Conservation (phyloP, 352 stramenopile species). For the Pilasporangium apinafurcum region DNA sequence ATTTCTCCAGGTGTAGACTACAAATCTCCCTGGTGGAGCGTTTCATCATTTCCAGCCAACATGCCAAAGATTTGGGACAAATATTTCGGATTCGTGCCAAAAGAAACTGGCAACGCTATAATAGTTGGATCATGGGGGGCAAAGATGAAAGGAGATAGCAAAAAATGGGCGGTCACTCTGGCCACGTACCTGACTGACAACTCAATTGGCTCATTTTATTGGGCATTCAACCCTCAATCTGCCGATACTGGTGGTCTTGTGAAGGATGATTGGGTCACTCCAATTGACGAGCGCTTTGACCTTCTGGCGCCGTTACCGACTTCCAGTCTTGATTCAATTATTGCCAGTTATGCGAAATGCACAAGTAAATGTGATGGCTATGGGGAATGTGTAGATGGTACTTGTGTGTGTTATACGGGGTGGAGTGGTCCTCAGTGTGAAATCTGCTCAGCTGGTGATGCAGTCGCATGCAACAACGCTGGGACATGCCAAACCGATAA, state of each 20-base stretch:
- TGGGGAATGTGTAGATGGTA: conserved; percentile 33
- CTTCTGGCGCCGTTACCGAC: conserved; percentile 32
- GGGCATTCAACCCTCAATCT: conserved; percentile 72
- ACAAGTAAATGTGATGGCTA: conserved; percentile 31
- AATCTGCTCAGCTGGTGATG: conserved; percentile 46
- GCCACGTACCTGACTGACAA: conserved; percentile 45
- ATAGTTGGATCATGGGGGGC: conserved; percentile 65
- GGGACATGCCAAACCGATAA: conserved; percentile 51
- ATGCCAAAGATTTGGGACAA: conserved; percentile 61
- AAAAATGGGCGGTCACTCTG: conserved; percentile 43
- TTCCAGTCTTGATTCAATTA: conserved; percentile 24
- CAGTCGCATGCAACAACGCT: conserved; percentile 36
- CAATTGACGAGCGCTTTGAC: conserved; percentile 49
- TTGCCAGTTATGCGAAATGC: conserved; percentile 37
- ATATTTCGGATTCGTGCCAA: conserved; percentile 62
- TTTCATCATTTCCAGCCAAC: conserved; percentile 54
- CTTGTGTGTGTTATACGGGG: conserved; percentile 49
- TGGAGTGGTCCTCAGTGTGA: conserved; percentile 66
- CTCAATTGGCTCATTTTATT: conserved; percentile 67
- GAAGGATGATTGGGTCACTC: conserved; percentile 61
- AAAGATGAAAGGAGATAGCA: conserved; percentile 53
- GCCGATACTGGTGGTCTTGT: conserved; percentile 61
- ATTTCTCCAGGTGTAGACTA: conserved; percentile 60
- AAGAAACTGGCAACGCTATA: conserved; percentile 42
- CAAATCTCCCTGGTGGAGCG: conserved; percentile 57